Evolutionary conservation across 2,329 filamentous ascomycete genomes (phyloP).

Genomic region (Xylogone sp.): DNA sequence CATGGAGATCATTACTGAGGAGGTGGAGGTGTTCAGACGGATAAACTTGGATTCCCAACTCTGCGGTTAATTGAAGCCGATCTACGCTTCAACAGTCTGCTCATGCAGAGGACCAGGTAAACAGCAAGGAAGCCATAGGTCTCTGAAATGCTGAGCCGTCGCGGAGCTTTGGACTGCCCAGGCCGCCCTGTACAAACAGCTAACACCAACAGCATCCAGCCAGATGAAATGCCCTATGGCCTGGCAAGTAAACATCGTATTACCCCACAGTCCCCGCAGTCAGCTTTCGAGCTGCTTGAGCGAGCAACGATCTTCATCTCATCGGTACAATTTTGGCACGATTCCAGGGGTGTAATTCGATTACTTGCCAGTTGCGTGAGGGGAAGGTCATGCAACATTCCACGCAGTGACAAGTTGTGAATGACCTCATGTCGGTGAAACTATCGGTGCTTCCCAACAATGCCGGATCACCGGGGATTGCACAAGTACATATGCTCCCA

Average conservation of each 20-base stretch:
- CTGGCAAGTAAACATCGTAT: neutral
- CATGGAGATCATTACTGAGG: too few relatives aligned
- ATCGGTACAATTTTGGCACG: neutral
- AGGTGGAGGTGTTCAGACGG: too few relatives aligned
- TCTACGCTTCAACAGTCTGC: too few relatives aligned
- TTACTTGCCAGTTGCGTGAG: neutral
- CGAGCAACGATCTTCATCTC: neutral
- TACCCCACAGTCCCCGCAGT: neutral
- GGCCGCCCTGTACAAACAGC: too few relatives aligned
- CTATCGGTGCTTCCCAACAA: neutral
- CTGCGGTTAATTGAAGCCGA: too few relatives aligned
- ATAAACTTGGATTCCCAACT: too few relatives aligned
- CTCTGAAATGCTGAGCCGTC: too few relatives aligned
- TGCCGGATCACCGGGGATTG: neutral
- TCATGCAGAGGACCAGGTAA: too few relatives aligned
- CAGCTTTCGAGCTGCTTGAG: neutral
- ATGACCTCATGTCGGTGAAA: neutral
- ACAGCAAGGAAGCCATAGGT: too few relatives aligned
- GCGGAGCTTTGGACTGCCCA: too few relatives aligned
- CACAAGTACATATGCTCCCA: neutral
- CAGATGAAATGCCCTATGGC: too few relatives aligned
- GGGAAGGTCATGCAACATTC: neutral
- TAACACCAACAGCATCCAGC: too few relatives aligned
- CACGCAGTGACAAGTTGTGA: neutral
- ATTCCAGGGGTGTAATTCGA: neutral